Evolutionary conservation across 768 basidiomycete genomes (phyloP), one percentile per base, ranked within the genome.

Genomic region (Trametopsis cervina): DNA sequence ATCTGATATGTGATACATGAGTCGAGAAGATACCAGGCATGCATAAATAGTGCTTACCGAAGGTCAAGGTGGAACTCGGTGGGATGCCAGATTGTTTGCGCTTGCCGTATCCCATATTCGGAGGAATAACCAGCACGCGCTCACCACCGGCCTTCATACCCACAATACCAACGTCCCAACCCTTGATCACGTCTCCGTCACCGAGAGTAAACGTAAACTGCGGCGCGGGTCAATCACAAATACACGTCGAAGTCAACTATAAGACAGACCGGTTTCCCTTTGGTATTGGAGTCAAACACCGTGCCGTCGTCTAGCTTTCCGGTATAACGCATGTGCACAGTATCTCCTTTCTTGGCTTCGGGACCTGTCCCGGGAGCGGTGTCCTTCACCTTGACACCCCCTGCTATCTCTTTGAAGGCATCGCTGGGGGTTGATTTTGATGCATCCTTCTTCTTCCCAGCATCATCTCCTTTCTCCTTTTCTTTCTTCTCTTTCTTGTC

Each of bases 61-160:
- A 95, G 51, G 70, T 72, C 44, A 95, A 73, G 15, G 86, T 91
- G 4, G 92, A 82, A 64, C 85, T 86, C 33, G 80, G 58, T 42
- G 92, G 92, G 47, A 94, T 93, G 10, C 63, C 75, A 2, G 61
- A 63, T 57, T 70, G 67, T 58, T 83, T 82, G 59, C 68, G 71
- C 52, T 69, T 76, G 35, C 95, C 95, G 53, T 87, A 89, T 17
- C 63, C 85, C 71, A 89, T 74, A 23, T 70, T 60, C 11, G 86
- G 70, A 35, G 89, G 90, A 40, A 92, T 75, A 37, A 74, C 80
- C 54, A 98, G 70, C 50, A 81, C 67, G 41, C 95, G 80, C 68
- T 97, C 93, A 21, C 93, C 92, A 36, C 81, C 86, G 36, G 84
- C 80, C 57, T 88, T 83, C 92, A 98, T 96, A 25, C 95, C 95